A percentile compares a stretch with the other conserved stretches of the same genome.
These are phyloP conservation scores for Saccharomycopsis fermentans DNA, from an alignment of 805 yeast genomes.

Conservation along the genomic window DNA sequence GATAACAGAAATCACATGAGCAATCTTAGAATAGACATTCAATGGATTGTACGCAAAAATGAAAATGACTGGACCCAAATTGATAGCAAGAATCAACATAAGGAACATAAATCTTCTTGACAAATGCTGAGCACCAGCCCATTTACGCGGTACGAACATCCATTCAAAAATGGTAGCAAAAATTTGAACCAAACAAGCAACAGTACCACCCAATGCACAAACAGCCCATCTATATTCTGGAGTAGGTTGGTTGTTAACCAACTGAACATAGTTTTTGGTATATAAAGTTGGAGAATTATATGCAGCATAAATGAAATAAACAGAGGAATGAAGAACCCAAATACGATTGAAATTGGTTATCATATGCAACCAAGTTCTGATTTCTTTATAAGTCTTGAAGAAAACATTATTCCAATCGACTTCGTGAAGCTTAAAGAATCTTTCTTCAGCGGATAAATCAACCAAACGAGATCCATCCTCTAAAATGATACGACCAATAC, in stretches of 20 bases:
- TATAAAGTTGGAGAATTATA: constrained; percentile 87
- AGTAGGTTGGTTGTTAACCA: constrained; percentile 75
- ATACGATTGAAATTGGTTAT: constrained; percentile 95
- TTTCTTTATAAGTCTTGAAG: constrained; percentile 91
- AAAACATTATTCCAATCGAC: constrained; percentile 87
- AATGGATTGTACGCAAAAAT: constrained; percentile 74
- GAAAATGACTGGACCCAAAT: constrained; percentile 80
- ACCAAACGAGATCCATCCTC: constrained; percentile 89
- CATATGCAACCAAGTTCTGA: constrained; percentile 95
- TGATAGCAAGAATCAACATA: constrained; percentile 51
- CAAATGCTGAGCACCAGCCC: constrained; percentile 99
- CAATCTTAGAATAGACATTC: constrained; percentile 56
- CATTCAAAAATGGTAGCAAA: constrained; percentile 86
- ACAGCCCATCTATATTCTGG: constrained; percentile 91
- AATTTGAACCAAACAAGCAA: constrained; percentile 75
- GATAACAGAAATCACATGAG: constrained; percentile 71
- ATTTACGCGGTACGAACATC: constrained; percentile 92
- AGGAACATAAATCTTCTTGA: constrained; percentile 78
- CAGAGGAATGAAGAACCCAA: constrained; percentile 85
- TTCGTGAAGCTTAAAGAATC: constrained; percentile 83
- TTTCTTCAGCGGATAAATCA: constrained; percentile 81
- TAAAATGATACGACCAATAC: constrained; percentile 82
- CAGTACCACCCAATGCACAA: constrained; percentile 83
- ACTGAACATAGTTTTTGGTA: constrained; percentile 78
- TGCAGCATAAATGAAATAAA: constrained; percentile 93